Percentiles rank a stretch among this genome's conserved stretches.
These are phyloP conservation scores for Coprinopsis strossmayeri DNA, from an alignment of 768 basidiomycete species.

Conservation along the genomic window DNA sequence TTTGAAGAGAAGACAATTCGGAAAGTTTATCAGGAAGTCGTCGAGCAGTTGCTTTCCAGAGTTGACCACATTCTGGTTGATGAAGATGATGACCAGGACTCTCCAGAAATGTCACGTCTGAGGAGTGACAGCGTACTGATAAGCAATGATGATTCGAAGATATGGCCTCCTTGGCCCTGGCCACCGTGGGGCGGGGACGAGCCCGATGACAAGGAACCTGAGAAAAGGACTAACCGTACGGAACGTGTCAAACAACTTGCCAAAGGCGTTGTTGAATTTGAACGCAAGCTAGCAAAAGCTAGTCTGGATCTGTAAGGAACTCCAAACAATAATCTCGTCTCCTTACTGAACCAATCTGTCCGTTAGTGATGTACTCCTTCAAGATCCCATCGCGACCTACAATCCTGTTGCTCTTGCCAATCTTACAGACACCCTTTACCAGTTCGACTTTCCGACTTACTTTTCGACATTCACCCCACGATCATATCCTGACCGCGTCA, in stretches of 20 bases:
- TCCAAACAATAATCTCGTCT: neutral
- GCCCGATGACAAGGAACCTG: constrained; percentile 34
- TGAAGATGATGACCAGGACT: constrained; percentile 27
- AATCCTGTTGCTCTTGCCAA: constrained; percentile 73
- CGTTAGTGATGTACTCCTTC: constrained; percentile 55
- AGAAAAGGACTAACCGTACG: constrained; percentile 34
- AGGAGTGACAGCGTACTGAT: too few relatives aligned
- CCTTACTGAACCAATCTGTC: neutral
- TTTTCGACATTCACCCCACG: constrained; percentile 81
- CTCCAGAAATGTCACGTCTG: too few relatives aligned
- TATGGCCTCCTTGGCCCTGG: constrained; percentile 83
- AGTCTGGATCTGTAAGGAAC: constrained; percentile 68
- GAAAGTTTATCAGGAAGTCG: constrained; percentile 62
- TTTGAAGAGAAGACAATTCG: constrained; percentile 70
- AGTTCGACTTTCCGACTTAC: constrained; percentile 81
- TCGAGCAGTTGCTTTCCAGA: constrained; percentile 58
- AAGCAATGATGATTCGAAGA: constrained; percentile 32
- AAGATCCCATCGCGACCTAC: constrained; percentile 84
- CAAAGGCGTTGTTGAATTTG: constrained; percentile 67
- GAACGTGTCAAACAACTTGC: constrained; percentile 54
- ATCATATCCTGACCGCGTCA: constrained; percentile 64
- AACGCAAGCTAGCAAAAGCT: constrained; percentile 68
- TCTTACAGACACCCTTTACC: constrained; percentile 60
- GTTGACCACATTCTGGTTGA: constrained; percentile 46
- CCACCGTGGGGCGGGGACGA: constrained; percentile 74